Base-by-base conservation (phyloP, 2,329 filamentous ascomycete genomes). In the Macrophomina phaseolina region DNA sequence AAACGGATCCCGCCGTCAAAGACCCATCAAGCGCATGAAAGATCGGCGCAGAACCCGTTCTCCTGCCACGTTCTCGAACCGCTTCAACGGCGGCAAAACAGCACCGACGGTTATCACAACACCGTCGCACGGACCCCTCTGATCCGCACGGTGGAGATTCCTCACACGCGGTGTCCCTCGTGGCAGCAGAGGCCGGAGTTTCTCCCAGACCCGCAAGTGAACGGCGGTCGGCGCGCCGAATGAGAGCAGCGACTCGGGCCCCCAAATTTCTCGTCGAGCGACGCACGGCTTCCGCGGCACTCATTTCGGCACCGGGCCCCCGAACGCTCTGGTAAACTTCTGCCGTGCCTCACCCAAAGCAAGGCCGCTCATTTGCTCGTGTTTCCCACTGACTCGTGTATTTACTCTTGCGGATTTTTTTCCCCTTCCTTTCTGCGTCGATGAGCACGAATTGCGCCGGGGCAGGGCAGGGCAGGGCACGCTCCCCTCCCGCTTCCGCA, bases 301-400 rank as follows among this genome's bases (percentile, higher is more conserved):
- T 18, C 32, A 55, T 55, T 55, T 55, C 52, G 52, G 52, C 52
- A 38, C 7, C 6, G 6, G 23, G 8, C 7, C 9, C 16, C 52
- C 52, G 23, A 28, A 28, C 11, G 49, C 49, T 34, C 16, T 40
- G 52, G 23, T 55, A 38, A 55, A 16, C 28, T 55, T 55, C 7
- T n/a, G 52, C 5, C 34, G 16, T 14, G 9, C 32, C 3, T 16
- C 42, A 12, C 42, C 7, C 16, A 55, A 55, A 34, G 18, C 52
- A 55, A 28, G 34, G 16, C 32, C 8, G 36, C 32, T 55, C 52
- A 55, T 55, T 55, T 55, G 52, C 52, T 38, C 34, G 52, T 55
- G 32, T 40, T 23, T 23, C 23, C 23, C 52, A 40, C 52, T 55
- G 52, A 55, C 16, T 55, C 52, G 52, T 34, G 34, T 38, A 12